phyloP scores from a whole-genome alignment of 345 rosid species.

The Salix exigua region DNA sequence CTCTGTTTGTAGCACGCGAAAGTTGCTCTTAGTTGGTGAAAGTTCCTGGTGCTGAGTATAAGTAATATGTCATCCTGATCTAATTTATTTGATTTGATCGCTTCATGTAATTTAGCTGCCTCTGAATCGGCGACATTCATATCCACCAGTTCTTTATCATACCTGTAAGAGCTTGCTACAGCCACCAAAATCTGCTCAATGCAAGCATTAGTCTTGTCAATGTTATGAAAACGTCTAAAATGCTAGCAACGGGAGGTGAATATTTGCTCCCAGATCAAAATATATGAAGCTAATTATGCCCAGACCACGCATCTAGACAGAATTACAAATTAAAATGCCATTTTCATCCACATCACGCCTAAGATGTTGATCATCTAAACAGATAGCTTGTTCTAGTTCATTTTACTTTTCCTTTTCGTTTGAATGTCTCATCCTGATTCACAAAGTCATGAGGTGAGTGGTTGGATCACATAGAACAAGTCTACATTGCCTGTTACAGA shows the following conservation, averaged over 20 bases:
- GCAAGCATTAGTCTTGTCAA: constrained; percentile 3
- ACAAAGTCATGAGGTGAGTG: too few species aligned
- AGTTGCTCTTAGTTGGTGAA: constrained; percentile 69
- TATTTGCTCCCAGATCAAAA: background rate
- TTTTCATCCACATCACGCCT: too few species aligned
- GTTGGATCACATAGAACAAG: background rate
- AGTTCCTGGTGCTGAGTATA: constrained; percentile 63
- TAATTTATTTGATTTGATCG: constrained; percentile 51
- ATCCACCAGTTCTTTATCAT: constrained; percentile 58
- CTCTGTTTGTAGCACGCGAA: constrained; percentile 53
- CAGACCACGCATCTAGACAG: background rate
- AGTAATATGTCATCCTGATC: constrained; percentile 57
- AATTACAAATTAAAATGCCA: too few species aligned
- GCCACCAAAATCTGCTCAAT: constrained; percentile 54
- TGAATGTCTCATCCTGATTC: too few species aligned
- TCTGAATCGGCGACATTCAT: constrained; percentile 53
- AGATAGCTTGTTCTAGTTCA: too few species aligned
- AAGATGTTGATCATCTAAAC: too few species aligned
- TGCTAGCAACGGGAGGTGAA: background rate
- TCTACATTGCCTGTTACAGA: background rate
- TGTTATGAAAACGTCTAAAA: background rate
- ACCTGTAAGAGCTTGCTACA: constrained; percentile 70
- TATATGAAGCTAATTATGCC: background rate
- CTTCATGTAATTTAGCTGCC: constrained; percentile 57
- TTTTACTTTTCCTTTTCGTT: too few species aligned